A percentile compares a stretch with the other conserved stretches of the same genome.
phyloP scores from a whole-genome alignment of 1,139 yeast species.

The Candida sanyaensis region DNA sequence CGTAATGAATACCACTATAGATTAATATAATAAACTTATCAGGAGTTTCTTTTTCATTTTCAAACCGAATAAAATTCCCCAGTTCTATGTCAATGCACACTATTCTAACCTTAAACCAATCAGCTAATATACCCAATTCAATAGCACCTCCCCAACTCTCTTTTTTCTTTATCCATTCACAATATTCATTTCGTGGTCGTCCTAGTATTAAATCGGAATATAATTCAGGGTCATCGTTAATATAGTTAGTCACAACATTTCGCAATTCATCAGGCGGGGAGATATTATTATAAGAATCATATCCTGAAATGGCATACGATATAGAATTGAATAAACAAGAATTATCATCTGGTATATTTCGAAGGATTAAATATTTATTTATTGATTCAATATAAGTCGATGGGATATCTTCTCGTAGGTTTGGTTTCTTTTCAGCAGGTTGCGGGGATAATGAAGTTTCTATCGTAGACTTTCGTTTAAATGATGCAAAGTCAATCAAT shows the following conservation, averaged over 20 bases:
- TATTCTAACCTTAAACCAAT: slow-evolving; percentile 53
- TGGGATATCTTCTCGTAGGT: slow-evolving; percentile 26
- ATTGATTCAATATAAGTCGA: slow-evolving; percentile 22
- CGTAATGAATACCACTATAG: slow-evolving; percentile 80
- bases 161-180: slow-evolving; percentile 60
- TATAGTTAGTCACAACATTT: slow-evolving; percentile 45
- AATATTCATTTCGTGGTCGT: slow-evolving; percentile 49
- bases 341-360: slow-evolving; percentile 76
- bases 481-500: slow-evolving; percentile 28
- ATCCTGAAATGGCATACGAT: slow-evolving; percentile 51
- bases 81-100: slow-evolving; percentile 71
- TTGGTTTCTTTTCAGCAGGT: slow-evolving; percentile 10
- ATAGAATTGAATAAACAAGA: slow-evolving; percentile 77
- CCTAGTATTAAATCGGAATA: slow-evolving; percentile 67
- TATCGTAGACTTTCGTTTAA: slow-evolving; percentile 6
- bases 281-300: slow-evolving; percentile 16
- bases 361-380: slow-evolving; percentile 40
- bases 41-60: slow-evolving; percentile 34
- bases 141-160: slow-evolving; percentile 89
- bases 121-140: slow-evolving; percentile 67
- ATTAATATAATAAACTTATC: slow-evolving; percentile 53
- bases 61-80: slow-evolving; percentile 58
- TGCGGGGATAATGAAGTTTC: slow-evolving; percentile 3
- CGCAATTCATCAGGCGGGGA: slow-evolving; percentile 46
- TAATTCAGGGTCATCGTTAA: slow-evolving; percentile 40